Conservation (phyloP, 768 basidiomycete genomes). For the Naganishia antarctica region DNA sequence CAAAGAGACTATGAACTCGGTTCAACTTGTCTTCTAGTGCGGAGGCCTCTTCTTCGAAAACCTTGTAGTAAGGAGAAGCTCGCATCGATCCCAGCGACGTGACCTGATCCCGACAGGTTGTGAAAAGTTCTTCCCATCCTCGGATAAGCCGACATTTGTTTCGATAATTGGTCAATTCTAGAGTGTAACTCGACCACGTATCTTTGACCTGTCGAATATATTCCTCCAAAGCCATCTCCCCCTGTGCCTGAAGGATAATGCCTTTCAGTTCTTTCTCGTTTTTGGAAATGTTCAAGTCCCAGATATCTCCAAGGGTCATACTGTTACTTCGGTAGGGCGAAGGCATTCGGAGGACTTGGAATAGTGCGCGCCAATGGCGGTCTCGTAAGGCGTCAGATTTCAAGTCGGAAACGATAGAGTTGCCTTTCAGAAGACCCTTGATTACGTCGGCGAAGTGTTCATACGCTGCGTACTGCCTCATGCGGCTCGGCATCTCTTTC, state of each 20-base stretch:
- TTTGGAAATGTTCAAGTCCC: conserved; percentile 89
- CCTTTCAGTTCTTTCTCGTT: conserved; percentile 89
- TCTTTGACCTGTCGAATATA: conserved; percentile 96
- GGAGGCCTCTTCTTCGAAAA: conserved; percentile 57
- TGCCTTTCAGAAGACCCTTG: conserved; percentile 78
- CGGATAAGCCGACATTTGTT: conserved; percentile 94
- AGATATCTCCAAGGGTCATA: conserved; percentile 95
- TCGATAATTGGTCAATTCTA: conserved; percentile 96
- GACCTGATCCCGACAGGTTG: conserved; percentile 92
- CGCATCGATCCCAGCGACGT: conserved; percentile 97
- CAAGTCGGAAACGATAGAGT: conserved; percentile 81
- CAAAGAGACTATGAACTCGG: conserved; percentile 91
- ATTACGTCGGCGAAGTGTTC: conserved; percentile 94
- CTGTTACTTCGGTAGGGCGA: conserved; percentile 69
- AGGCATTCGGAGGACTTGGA: conserved; percentile 75
- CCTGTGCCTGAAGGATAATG: conserved; percentile 92
- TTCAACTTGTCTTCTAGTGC: conserved; percentile 97
- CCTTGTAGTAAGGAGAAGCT: conserved; percentile 92
- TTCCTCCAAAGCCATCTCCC: conserved; percentile 89
- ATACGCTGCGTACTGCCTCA: conserved; percentile 98
- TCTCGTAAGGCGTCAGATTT: conserved; percentile 97
- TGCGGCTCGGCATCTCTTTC: conserved; percentile 96
- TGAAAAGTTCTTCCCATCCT: conserved; percentile 95
- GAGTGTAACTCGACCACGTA: conserved; percentile 89
- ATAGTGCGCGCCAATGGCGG: conserved; percentile 95